Percentiles rank a stretch among this genome's conserved stretches.
Evolutionary conservation across 768 basidiomycete species (phyloP).

Genomic region (Lactarius hengduanensis): DNA sequence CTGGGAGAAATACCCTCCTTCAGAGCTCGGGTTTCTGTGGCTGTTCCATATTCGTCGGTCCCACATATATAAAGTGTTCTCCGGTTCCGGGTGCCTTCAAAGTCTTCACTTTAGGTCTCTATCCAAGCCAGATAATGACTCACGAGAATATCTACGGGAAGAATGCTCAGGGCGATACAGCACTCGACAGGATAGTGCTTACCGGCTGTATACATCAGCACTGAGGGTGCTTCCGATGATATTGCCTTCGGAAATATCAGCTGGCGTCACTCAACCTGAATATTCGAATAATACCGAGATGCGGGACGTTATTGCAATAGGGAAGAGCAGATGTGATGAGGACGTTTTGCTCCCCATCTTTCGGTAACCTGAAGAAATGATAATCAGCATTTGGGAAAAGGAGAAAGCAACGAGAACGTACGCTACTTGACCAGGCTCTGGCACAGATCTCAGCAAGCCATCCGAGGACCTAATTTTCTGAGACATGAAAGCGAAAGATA

Average conservation of each 20-base stretch:
- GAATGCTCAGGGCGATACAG: slow-evolving; percentile 10
- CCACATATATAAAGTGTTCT: slow-evolving; percentile 95
- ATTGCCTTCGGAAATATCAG: slow-evolving; percentile 52
- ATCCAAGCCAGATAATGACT: slow-evolving; percentile 30
- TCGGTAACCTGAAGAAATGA: slow-evolving; percentile 55
- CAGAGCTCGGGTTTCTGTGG: slow-evolving; percentile 95
- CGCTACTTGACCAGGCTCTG: slow-evolving; percentile 46
- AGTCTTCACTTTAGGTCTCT: slow-evolving; percentile 19
- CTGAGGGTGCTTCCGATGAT: slow-evolving; percentile 95
- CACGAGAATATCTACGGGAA: slow-evolving; percentile 57
- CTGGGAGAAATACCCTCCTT: slow-evolving; percentile 80
- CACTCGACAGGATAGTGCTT: slow-evolving; percentile 36
- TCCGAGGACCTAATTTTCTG: slow-evolving; percentile 44
- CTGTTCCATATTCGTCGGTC: slow-evolving; percentile 99
- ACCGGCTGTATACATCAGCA: slow-evolving; percentile 96
- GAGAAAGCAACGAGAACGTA: slow-evolving; percentile 32
- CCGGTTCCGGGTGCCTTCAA: slow-evolving; percentile 69
- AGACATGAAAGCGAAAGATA: slow-evolving; percentile 30
- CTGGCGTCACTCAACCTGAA: slow-evolving; percentile 1
- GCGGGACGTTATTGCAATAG: slow-evolving; percentile 96
- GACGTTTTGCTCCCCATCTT: slow-evolving; percentile 82
- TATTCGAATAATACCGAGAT: slow-evolving; percentile 63
- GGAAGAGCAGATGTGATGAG: slow-evolving; percentile 95
- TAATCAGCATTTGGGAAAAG: slow-evolving; percentile 11
- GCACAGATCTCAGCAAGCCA: slow-evolving; percentile 44